These are phyloP conservation scores for Myochromella boudieri DNA, from an alignment of 768 basidiomycete genomes.

Conservation along the genomic window DNA sequence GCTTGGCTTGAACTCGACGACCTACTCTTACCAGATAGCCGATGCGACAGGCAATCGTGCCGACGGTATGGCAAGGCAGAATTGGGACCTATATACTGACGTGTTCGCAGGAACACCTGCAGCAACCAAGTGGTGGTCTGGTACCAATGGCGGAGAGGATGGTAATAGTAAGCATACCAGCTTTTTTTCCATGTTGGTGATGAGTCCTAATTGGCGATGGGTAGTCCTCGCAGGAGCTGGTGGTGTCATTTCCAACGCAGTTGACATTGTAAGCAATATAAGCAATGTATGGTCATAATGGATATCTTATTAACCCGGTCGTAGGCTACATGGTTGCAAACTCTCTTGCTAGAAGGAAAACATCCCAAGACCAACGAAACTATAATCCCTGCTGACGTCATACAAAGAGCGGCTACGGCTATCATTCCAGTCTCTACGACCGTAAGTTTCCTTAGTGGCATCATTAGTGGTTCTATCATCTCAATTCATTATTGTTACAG, in stretches of 20 bases:
- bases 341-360: slow-evolving; percentile 24
- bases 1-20: slow-evolving; percentile 27
- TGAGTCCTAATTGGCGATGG: not conserved
- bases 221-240: slow-evolving; percentile 22
- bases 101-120: slow-evolving; percentile 22
- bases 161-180: slow-evolving; percentile 17
- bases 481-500: slow-evolving; percentile 1
- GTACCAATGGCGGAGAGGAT: slow-evolving; percentile 18
- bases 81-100: slow-evolving; percentile 18
- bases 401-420: slow-evolving; percentile 22
- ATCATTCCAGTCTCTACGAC: slow-evolving; percentile 18
- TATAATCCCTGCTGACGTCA: slow-evolving; percentile 23
- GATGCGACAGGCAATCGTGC: slow-evolving; percentile 24
- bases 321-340: slow-evolving; percentile 30
- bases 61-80: slow-evolving; percentile 22
- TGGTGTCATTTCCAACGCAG: slow-evolving; percentile 28
- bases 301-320: not conserved
- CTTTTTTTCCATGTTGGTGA: not conserved
- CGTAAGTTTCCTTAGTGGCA: slow-evolving; percentile 13
- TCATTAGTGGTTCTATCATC: not conserved
- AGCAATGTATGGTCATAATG: not conserved
- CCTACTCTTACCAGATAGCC: slow-evolving; percentile 26
- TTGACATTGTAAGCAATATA: slow-evolving; percentile 21
- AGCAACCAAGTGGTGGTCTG: slow-evolving; percentile 21
- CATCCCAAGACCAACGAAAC: slow-evolving; percentile 21